A percentile compares a stretch with the other conserved stretches of the same genome.
Evolutionary conservation across 805 yeast species (phyloP).

Genomic region (Candida sphagnicola): DNA sequence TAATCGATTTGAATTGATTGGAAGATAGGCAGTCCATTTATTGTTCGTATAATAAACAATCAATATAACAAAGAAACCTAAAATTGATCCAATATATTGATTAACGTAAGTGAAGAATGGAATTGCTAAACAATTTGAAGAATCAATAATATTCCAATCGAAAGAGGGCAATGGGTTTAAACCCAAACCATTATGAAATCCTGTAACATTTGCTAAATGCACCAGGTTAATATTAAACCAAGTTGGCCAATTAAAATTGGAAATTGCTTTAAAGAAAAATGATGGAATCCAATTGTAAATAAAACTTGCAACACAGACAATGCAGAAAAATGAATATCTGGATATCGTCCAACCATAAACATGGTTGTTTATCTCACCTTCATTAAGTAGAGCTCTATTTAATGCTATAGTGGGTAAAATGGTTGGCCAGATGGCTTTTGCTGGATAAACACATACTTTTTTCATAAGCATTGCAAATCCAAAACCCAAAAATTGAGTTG

Average conservation of each 20-base stretch:
- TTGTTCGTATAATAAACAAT: conserved; percentile 43
- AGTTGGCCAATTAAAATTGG: conserved; percentile 43
- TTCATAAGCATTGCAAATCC: conserved; percentile 65
- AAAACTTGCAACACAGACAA: conserved; percentile 30
- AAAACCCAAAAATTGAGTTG: conserved; percentile 62
- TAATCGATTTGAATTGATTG: conserved; percentile 48
- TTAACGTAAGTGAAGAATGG: conserved; percentile 42
- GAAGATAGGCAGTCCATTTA: conserved; percentile 48
- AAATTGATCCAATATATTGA: conserved; percentile 32
- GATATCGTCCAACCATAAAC: conserved; percentile 40
- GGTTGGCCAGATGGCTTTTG: conserved; percentile 43
- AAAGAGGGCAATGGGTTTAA: conserved; percentile 40
- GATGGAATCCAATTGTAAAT: conserved; percentile 42
- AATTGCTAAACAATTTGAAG: conserved; percentile 36
- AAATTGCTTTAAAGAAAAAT: conserved; percentile 34
- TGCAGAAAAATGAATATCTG: conserved; percentile 35
- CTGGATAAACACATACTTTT: conserved; percentile 45
- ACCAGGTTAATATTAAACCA: conserved; percentile 39
- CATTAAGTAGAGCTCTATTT: conserved; percentile 36
- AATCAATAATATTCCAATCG: conserved; percentile 40
- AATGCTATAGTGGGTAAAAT: conserved; percentile 40
- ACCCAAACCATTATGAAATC: conserved; percentile 36
- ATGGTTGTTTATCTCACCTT: conserved; percentile 17
- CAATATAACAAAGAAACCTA: conserved; percentile 30
- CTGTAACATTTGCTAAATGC: conserved; percentile 36